Conservation (phyloP, 805 yeast species). For the Danielia reshetovae region DNA sequence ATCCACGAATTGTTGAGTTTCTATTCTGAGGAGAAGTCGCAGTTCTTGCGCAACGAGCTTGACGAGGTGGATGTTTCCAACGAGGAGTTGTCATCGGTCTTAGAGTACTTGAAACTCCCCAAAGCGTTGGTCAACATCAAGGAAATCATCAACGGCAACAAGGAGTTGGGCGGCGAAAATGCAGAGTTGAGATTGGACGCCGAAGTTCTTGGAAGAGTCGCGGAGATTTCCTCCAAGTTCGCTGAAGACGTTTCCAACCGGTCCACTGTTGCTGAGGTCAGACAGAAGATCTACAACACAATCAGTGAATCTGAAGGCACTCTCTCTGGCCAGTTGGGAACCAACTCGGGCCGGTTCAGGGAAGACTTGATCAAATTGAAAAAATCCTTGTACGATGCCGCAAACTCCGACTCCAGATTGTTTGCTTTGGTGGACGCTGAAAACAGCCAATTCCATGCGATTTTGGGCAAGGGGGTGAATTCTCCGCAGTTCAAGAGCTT, state of each 20-base stretch:
- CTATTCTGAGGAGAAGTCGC: constrained; percentile 88
- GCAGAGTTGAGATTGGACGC: constrained; percentile 5
- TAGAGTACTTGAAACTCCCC: constrained; percentile 80
- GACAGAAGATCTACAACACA: constrained; percentile 34
- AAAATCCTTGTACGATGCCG: constrained; percentile 58
- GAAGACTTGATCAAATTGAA: constrained; percentile 57
- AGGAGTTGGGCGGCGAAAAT: background rate
- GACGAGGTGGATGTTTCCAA: constrained; percentile 75
- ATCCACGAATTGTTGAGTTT: constrained; percentile 84
- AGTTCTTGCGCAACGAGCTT: constrained; percentile 63
- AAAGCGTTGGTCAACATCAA: constrained; percentile 55
- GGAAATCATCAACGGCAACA: constrained; percentile 23
- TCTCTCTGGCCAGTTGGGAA: constrained; percentile 6
- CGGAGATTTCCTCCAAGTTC: constrained; percentile 23
- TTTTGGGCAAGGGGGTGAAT: constrained; percentile 38
- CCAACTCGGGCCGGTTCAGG: constrained; percentile 24
- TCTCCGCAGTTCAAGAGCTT: constrained; percentile 36
- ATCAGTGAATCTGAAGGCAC: constrained; percentile 32
- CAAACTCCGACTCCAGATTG: constrained; percentile 54
- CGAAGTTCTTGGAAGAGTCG: constrained; percentile 7
- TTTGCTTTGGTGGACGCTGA: constrained; percentile 42
- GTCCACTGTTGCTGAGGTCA: constrained; percentile 22
- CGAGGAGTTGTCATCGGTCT: constrained; percentile 71
- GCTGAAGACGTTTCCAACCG: constrained; percentile 35
- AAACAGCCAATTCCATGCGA: constrained; percentile 21